Percentiles rank a stretch among this genome's conserved stretches.
Conservation (phyloP, 2,329 filamentous ascomycete genomes). For the Chaetomiaceae sp. region DNA sequence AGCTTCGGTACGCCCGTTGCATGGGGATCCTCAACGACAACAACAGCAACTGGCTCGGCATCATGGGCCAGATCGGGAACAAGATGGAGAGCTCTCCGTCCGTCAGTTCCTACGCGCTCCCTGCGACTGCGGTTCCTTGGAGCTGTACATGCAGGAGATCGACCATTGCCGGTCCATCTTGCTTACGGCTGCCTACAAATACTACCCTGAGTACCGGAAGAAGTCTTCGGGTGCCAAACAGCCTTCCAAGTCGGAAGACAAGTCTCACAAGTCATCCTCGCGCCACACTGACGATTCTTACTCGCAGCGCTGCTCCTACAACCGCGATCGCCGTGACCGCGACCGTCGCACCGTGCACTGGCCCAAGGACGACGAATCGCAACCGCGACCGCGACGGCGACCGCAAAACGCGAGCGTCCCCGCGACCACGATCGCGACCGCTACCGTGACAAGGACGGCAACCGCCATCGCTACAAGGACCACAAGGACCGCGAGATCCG, state of each 20-base stretch:
- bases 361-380: background rate
- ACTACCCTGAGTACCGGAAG: background rate
- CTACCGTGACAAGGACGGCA: background rate
- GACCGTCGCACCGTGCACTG: background rate
- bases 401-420: background rate
- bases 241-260: background rate
- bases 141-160: background rate
- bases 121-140: background rate
- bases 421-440: background rate
- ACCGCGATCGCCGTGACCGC: background rate
- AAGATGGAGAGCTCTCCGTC: background rate
- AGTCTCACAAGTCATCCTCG: background rate
- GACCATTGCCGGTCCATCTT: background rate
- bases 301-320: background rate
- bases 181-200: background rate
- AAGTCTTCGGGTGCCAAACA: background rate
- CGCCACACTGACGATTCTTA: background rate
- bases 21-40: background rate
- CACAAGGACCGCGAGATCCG: background rate
- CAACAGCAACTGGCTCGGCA: background rate
- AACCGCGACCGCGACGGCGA: background rate
- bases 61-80: background rate
- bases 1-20: background rate
- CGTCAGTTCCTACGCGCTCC: background rate
- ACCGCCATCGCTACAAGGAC: background rate